Conservation (phyloP, 129 eudicot species). For the Flaveria robusta region DNA sequence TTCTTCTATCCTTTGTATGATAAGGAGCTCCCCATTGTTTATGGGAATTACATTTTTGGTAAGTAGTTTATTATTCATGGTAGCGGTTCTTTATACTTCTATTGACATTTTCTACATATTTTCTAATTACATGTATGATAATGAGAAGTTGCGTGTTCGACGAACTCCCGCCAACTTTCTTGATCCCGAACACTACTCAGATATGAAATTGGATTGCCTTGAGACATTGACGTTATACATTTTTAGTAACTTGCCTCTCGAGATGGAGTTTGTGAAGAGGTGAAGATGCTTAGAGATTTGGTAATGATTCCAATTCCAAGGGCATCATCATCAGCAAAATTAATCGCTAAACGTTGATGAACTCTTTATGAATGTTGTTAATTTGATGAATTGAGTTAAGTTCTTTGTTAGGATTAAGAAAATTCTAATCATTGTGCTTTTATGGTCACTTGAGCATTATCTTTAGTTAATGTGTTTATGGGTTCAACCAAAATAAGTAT, state of each 20-base stretch:
- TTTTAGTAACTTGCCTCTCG: not conserved
- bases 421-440: not conserved
- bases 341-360: not conserved
- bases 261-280: constrained; percentile 22
- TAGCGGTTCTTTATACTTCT: not conserved
- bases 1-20: not conserved
- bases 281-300: constrained; percentile 13
- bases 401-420: not conserved
- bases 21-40: not conserved
- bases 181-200: constrained; percentile 1
- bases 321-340: constrained; percentile 8
- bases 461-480: not conserved
- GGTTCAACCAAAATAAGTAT: too few species aligned
- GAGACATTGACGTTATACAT: not conserved
- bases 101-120: not conserved
- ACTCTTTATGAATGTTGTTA: not conserved
- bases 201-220: constrained; percentile 20
- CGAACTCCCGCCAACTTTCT: not conserved
- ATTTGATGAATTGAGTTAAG: not conserved
- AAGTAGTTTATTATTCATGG: not conserved
- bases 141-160: not conserved
- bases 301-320: not conserved
- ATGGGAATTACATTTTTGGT: not conserved
- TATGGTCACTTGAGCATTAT: not conserved
- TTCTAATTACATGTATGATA: not conserved